Evolutionary conservation across 1,139 yeast genomes (phyloP), one percentile per base, ranked within the genome.

Genomic region (Torulaspora pretoriensis): DNA sequence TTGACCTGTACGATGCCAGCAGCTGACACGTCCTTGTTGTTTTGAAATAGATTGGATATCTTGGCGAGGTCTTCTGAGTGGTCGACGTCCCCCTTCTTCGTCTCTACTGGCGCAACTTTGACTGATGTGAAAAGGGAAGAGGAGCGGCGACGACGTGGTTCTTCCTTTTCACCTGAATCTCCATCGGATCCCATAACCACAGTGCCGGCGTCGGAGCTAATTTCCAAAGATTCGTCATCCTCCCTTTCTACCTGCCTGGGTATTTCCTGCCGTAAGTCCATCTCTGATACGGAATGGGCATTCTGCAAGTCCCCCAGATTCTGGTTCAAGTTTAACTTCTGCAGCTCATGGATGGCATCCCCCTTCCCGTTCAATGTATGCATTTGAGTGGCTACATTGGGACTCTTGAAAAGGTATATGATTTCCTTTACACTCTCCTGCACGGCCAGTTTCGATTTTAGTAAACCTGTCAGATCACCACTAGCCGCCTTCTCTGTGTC

Each of bases 341-440:
- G 63, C 47, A 60, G 45, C 13, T 47, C 47, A 43, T 60, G 63
- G 16, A 57, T 39, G 1, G 55, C 50, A 19, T 47, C 51, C 26
- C 48, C 47, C 38, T 51, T 51, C 9, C 52, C 55, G 39, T 52
- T 56, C 31, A 60, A 40, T 2, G 61, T 44, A 10, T 53, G 55
- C 32, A 61, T 51, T 41, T 60, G 61, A 3, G 56, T 49, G 7
- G 55, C 52, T 4, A 57, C 46, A 33, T 55, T 54, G 8, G 66
- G 60, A 28, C 58, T 56, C 47, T 60, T 62, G 40, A 68, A 47
- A 13, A 68, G 45, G 37, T 60, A 60, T 1, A 64, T 57, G 9
- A 68, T 63, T 43, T 68, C 70, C 34, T 57, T 61, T 32, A 67
- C 67, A 35, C 61, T 61, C 29, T 59, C 63, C 45, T 65, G 65